A percentile compares a stretch with the other conserved stretches of the same genome.
phyloP scores from a whole-genome alignment of 1,139 yeast species.

The Williopsis jadinii region DNA sequence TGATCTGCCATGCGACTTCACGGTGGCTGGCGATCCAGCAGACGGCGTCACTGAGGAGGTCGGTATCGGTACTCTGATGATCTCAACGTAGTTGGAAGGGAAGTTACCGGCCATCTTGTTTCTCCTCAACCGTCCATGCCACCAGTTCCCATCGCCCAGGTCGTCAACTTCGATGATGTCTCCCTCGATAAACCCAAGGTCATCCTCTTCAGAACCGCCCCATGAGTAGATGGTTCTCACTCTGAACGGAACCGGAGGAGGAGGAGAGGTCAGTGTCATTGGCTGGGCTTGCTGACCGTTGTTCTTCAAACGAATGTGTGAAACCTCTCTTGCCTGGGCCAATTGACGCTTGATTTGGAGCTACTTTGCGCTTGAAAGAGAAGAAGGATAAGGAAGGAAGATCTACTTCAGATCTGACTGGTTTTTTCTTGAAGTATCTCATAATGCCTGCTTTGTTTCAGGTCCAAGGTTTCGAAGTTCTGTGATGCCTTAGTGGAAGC shows the following conservation, averaged over 20 bases:
- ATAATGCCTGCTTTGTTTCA: too few species aligned
- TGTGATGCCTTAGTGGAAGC: too few species aligned
- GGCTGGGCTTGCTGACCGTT: too few species aligned
- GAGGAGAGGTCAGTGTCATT: slow-evolving; percentile 6
- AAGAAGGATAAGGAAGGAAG: too few species aligned
- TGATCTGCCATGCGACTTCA: slow-evolving; percentile 1
- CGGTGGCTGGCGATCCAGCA: background rate
- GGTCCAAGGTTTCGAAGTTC: too few species aligned
- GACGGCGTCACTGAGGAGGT: slow-evolving; percentile 3
- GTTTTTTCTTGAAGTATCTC: too few species aligned
- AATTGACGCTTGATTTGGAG: too few species aligned
- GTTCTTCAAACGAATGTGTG: too few species aligned
- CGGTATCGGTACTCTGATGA: slow-evolving; percentile 30
- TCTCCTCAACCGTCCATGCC: slow-evolving; percentile 77
- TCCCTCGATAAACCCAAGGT: slow-evolving; percentile 89
- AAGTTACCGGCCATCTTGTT: slow-evolving; percentile 81
- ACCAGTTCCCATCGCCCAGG: slow-evolving; percentile 86
- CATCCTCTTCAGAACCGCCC: slow-evolving; percentile 85
- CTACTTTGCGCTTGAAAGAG: too few species aligned
- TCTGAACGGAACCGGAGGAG: slow-evolving; percentile 49
- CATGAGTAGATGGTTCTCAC: slow-evolving; percentile 81
- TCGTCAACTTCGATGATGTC: slow-evolving; percentile 80
- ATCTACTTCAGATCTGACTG: too few species aligned
- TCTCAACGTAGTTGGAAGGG: slow-evolving; percentile 81
- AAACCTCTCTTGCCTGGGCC: too few species aligned